Conservation (phyloP, 257 asterid species). For the Mitragyna speciosa region DNA sequence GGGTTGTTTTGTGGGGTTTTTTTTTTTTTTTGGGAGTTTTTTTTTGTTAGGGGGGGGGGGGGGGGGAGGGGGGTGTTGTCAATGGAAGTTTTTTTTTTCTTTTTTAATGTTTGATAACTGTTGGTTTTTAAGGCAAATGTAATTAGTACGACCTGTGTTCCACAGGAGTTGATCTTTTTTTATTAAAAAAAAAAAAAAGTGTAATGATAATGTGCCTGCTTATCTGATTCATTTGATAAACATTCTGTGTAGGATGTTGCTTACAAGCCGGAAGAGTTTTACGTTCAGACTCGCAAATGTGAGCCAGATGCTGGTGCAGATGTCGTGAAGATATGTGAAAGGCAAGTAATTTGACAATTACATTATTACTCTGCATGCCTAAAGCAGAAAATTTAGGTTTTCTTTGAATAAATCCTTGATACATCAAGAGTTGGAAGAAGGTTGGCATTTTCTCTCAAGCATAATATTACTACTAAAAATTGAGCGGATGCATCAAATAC, state of each 20-base stretch:
- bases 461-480: background rate
- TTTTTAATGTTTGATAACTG: background rate
- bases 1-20: too few relatives aligned
- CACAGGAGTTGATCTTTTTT: background rate
- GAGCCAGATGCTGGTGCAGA: slow-evolving; percentile 75
- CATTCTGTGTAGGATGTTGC: slow-evolving; percentile 67
- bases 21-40: too few relatives aligned
- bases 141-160: background rate
- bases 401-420: background rate
- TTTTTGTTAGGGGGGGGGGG: too few relatives aligned
- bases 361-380: background rate
- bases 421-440: background rate
- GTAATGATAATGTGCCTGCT: background rate
- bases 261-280: slow-evolving; percentile 84
- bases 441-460: background rate
- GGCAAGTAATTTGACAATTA: slow-evolving; percentile 46
- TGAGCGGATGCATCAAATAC: background rate
- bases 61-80: background rate
- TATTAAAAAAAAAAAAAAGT: background rate
- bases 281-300: slow-evolving; percentile 85
- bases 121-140: background rate
- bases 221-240: background rate
- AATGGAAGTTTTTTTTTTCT: background rate
- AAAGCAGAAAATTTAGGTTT: background rate
- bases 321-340: slow-evolving; percentile 77